These are phyloP conservation scores for Euryodendron excelsum DNA, from an alignment of 148 eudicot species.

Conservation along the genomic window DNA sequence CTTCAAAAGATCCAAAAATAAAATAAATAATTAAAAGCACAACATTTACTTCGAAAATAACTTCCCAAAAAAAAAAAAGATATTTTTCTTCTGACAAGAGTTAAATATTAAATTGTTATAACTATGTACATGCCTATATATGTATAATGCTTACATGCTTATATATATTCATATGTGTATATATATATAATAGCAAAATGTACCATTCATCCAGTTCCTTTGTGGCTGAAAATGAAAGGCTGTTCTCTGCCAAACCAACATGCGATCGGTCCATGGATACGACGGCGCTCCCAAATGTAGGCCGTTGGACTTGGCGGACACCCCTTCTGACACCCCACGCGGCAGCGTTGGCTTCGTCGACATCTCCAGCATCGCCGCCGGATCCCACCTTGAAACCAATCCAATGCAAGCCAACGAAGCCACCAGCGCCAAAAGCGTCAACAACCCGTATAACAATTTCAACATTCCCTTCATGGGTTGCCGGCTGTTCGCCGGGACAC, in stretches of 20 bases:
- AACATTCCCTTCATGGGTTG: neutral
- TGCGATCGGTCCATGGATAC: constrained; percentile 25
- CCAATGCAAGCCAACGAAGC: constrained; percentile 16
- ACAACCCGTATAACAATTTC: constrained; percentile 27
- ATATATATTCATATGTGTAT: too few relatives aligned
- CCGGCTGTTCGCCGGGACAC: neutral
- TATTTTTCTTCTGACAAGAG: too few relatives aligned
- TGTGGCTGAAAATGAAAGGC: constrained; percentile 70
- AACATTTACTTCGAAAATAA: too few relatives aligned
- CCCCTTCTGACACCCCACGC: constrained; percentile 49
- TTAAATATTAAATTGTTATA: too few relatives aligned
- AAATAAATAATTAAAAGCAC: too few relatives aligned
- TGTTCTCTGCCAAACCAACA: constrained; percentile 66
- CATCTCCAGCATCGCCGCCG: neutral
- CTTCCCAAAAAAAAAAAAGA: too few relatives aligned
- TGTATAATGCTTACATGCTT: too few relatives aligned
- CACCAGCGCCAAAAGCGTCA: constrained; percentile 30
- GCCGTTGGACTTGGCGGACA: constrained; percentile 42
- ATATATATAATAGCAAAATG: too few relatives aligned
- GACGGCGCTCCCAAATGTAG: constrained; percentile 12
- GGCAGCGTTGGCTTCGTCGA: too few relatives aligned
- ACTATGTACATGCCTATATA: too few relatives aligned
- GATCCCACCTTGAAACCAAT: neutral
- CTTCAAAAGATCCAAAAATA: too few relatives aligned
- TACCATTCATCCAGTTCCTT: constrained; percentile 86